Conservation (phyloP, 2,329 filamentous ascomycete genomes). For the Claviceps purpurea region DNA sequence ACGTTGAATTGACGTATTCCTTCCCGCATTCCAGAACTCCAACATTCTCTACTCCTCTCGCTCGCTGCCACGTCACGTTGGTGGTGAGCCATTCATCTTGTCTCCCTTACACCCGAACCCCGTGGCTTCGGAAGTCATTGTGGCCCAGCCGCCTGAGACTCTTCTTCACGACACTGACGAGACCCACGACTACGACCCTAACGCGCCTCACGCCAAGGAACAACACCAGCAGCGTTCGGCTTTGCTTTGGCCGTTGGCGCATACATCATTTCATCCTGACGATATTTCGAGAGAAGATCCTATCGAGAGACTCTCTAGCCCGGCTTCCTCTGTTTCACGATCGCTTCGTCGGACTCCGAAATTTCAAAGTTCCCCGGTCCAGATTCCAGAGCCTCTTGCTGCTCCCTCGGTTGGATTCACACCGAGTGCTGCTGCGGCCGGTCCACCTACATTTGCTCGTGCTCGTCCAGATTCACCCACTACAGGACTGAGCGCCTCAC, state of each 20-base stretch:
- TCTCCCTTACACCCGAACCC: slow-evolving; percentile 25
- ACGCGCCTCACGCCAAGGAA: slow-evolving; percentile 21
- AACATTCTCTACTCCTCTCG: neutral
- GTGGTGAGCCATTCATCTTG: slow-evolving; percentile 34
- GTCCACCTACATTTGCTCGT: slow-evolving; percentile 9
- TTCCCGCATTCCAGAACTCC: neutral
- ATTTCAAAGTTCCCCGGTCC: slow-evolving; percentile 31
- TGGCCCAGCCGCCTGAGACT: slow-evolving; percentile 28
- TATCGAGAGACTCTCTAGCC: slow-evolving; percentile 25
- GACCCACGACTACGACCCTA: slow-evolving; percentile 29
- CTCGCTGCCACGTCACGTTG: slow-evolving; percentile 19
- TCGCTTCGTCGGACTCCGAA: slow-evolving; percentile 38
- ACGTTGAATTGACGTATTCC: neutral
- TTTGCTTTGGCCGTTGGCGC: slow-evolving; percentile 8
- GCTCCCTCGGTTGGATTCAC: slow-evolving; percentile 35
- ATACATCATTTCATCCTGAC: slow-evolving; percentile 1
- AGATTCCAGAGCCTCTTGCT: slow-evolving; percentile 31
- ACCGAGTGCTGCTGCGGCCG: slow-evolving; percentile 19
- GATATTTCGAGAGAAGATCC: slow-evolving; percentile 3
- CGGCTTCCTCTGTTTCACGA: slow-evolving; percentile 32
- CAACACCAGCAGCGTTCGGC: slow-evolving; percentile 26
- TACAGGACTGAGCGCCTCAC: slow-evolving; percentile 29
- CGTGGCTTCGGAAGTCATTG: slow-evolving; percentile 27
- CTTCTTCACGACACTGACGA: slow-evolving; percentile 42
- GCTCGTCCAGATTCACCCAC: slow-evolving; percentile 12